phyloP scores from a whole-genome alignment of 805 yeast species.

The Ogataea trehaloabstinens region DNA sequence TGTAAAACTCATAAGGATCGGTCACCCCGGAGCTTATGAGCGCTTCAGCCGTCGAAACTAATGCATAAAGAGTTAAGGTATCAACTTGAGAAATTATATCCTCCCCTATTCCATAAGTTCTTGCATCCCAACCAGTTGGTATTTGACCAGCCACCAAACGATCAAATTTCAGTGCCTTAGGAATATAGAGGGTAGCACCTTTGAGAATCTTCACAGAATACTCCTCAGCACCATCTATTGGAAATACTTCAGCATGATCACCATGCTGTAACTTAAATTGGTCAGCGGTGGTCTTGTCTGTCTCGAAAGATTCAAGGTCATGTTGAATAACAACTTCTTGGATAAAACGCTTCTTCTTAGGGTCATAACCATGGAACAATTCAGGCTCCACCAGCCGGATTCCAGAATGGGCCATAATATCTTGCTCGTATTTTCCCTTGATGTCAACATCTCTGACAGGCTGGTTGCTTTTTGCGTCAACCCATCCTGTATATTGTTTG shows the following conservation, averaged over 20 bases:
- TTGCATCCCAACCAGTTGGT: conserved; percentile 98
- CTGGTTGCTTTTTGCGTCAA: conserved; percentile 86
- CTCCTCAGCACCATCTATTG: conserved; percentile 86
- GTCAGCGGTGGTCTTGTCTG: conserved; percentile 92
- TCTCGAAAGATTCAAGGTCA: conserved; percentile 93
- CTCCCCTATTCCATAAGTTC: conserved; percentile 90
- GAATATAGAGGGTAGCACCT: conserved; percentile 89
- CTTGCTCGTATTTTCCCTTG: conserved; percentile 86
- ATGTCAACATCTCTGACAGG: conserved; percentile 95
- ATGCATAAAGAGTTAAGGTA: conserved; percentile 87
- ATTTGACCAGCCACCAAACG: conserved; percentile 88
- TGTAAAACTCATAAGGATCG: conserved; percentile 97
- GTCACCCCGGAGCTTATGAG: conserved; percentile 91
- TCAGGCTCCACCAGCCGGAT: conserved; percentile 96
- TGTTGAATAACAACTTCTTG: conserved; percentile 97
- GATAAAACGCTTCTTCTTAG: conserved; percentile 85
- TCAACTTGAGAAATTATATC: conserved; percentile 94
- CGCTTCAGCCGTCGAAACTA: conserved; percentile 95
- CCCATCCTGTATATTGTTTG: conserved; percentile 94
- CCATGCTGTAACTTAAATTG: conserved; percentile 94
- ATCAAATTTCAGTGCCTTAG: conserved; percentile 77
- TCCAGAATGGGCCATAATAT: conserved; percentile 91
- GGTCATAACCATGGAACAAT: conserved; percentile 90
- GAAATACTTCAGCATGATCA: conserved; percentile 88
- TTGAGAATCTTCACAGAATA: conserved; percentile 85